Base-by-base conservation (phyloP, 1,139 yeast genomes). In the Pichia norvegensis region DNA sequence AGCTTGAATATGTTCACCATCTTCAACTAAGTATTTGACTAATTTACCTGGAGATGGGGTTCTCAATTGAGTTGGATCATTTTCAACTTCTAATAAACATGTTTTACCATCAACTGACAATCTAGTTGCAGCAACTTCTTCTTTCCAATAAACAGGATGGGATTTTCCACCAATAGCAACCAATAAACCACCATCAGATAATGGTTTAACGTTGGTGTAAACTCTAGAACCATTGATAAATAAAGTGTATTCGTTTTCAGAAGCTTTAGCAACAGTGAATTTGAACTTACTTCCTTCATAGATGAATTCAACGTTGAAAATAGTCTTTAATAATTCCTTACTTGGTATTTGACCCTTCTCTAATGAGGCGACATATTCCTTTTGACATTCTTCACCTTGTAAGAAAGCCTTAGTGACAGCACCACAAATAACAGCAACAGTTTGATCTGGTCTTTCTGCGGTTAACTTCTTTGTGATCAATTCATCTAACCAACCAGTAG, bases 21-120 rank as follows among this genome's bases (percentile, higher is more conserved):
- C 85, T 63, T 92, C 97, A 51, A 92, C 95, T 59, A 92, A 74
- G 67, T 80, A 94, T 65, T 87, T 87, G 50, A 90, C 95, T 58
- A 92, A 77, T 69, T 94, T 92, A 74, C 99, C 99, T 46, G 98
- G 99, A 39, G 97, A 90, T 40, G 98, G 98, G 41, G 98, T 87
- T 70, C 97, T 82, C 62, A 94, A 75, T 70, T 94, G 98, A 42
- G 99, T 92, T 55, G 99, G 99, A 61, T 92, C 99, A 61, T 87
- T 90, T 70, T 92, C 99, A 50, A 77, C 84, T 68, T 92, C 98
- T 55, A 92, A 76, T 55, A 87, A 70, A 64, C 97, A 92, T 37
- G 98, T 90, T 72, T 87, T 92, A 50, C 95, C 80, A 64, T 92
- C 97, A 38, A 92, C 96, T 21, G 96, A 85, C 58, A 92, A 69